Evolutionary conservation across 139 green algal genomes (phyloP).

Genomic region (Micromonas commoda): DNA sequence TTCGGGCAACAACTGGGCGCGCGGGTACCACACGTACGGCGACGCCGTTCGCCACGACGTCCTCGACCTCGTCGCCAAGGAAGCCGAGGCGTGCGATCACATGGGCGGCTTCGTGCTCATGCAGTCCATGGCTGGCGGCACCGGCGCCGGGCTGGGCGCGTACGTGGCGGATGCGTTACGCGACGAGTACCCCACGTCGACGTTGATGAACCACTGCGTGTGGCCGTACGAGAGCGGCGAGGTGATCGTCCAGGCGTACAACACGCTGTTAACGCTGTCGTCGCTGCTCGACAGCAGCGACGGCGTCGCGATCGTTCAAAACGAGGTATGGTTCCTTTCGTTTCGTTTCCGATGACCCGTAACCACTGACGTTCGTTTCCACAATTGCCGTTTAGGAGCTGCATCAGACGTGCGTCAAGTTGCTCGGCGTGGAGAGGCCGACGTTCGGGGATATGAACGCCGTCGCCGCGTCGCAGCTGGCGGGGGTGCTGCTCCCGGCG

Average conservation of each 20-base stretch:
- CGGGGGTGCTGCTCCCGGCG: constrained; percentile 6
- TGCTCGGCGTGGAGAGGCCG: constrained; percentile 50
- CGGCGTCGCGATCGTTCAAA: constrained; percentile 56
- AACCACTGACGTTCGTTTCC: too few relatives aligned
- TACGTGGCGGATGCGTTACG: constrained; percentile 54
- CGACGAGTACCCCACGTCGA: constrained; percentile 56
- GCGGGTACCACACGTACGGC: constrained; percentile 60
- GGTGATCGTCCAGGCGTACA: constrained; percentile 77
- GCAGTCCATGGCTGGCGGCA: constrained; percentile 76
- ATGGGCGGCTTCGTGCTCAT: constrained; percentile 69
- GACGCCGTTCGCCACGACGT: constrained; percentile 34
- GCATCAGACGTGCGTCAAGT: constrained; percentile 39
- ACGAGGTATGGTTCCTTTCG: too few relatives aligned
- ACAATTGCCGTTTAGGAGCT: too few relatives aligned
- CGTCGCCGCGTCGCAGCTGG: constrained; percentile 15
- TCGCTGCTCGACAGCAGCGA: constrained; percentile 51
- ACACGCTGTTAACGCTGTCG: constrained; percentile 66
- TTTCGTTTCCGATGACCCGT: too few relatives aligned
- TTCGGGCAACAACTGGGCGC: constrained; percentile 80
- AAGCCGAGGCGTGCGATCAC: constrained; percentile 64
- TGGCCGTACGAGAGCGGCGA: constrained; percentile 71
- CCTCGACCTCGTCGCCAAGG: constrained; percentile 52
- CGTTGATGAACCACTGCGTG: constrained; percentile 68
- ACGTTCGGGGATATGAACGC: constrained; percentile 41
- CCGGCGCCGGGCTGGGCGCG: constrained; percentile 67